phyloP scores from a whole-genome alignment of 768 basidiomycete genomes.

The Suillus luteus region DNA sequence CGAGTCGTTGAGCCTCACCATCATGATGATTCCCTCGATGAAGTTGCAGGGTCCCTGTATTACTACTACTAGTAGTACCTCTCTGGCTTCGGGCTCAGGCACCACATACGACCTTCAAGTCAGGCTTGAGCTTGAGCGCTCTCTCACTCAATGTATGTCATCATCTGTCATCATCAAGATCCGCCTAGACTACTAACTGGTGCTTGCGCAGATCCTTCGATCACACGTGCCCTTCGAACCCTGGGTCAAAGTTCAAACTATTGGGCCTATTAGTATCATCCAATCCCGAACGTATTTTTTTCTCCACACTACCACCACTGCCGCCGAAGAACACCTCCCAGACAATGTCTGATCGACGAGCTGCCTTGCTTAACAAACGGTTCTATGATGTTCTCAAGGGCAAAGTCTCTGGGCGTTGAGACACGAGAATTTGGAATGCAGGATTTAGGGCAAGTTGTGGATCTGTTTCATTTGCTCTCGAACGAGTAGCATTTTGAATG shows the following conservation, averaged over 20 bases:
- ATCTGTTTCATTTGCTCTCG: too few relatives aligned
- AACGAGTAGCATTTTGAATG: too few relatives aligned
- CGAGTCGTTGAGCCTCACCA: background rate
- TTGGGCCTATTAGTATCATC: background rate
- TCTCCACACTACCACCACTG: background rate
- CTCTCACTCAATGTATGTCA: background rate
- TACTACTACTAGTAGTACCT: too few relatives aligned
- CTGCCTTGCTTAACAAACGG: slow-evolving; percentile 26
- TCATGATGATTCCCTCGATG: background rate
- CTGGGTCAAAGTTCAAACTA: background rate
- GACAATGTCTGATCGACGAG: slow-evolving; percentile 4
- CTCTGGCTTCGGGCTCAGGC: too few relatives aligned
- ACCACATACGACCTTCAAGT: too few relatives aligned
- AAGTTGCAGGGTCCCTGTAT: background rate
- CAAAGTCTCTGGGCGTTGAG: background rate
- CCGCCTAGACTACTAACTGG: background rate
- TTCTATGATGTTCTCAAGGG: slow-evolving; percentile 32
- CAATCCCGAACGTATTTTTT: background rate
- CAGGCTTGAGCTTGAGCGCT: background rate
- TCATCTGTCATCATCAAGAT: background rate
- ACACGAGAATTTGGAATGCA: too few relatives aligned
- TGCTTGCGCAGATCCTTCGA: slow-evolving; percentile 4
- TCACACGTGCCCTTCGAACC: background rate
- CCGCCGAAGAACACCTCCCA: background rate
- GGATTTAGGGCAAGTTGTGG: too few relatives aligned